Evolutionary conservation across 2,329 filamentous ascomycete genomes (phyloP).

Genomic region (Thelonectria rubi): DNA sequence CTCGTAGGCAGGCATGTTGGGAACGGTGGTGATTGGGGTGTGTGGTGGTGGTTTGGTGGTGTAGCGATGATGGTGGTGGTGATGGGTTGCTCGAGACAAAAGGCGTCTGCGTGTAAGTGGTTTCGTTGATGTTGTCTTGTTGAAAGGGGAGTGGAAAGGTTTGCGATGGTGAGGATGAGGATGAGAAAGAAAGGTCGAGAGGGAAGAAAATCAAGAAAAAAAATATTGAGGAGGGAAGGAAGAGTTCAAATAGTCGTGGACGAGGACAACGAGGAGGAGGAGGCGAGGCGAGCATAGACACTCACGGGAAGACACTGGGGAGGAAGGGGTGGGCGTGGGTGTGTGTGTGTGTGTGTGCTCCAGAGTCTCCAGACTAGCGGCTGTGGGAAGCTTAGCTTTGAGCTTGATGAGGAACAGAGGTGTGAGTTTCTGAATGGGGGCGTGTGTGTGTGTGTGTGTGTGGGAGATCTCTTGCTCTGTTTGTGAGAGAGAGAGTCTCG

Average conservation of each 20-base stretch:
- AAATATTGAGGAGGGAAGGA: slow-evolving; percentile 28
- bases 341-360: neutral
- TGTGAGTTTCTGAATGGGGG: neutral
- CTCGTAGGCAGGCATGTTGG: slow-evolving; percentile 56
- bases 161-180: slow-evolving; percentile 12
- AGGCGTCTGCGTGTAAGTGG: slow-evolving; percentile 4
- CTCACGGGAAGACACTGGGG: slow-evolving; percentile 5
- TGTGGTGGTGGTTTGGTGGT: slow-evolving; percentile 25
- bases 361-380: neutral
- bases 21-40: neutral
- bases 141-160: slow-evolving; percentile 1
- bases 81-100: no score
- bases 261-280: slow-evolving; percentile 7
- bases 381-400: no score
- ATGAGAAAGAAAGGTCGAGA: neutral
- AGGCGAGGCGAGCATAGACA: neutral
- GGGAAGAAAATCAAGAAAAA: neutral
- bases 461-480: no score
- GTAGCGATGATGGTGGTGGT: slow-evolving; percentile 13
- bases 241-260: slow-evolving; percentile 36
- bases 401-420: no score
- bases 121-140: slow-evolving; percentile 1
- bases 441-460: no score
- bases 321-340: slow-evolving; percentile 11
- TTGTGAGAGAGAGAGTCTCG: neutral